These are phyloP conservation scores for Echeveria elegans DNA, from an alignment of 164 flowering plant genomes.

Conservation along the genomic window DNA sequence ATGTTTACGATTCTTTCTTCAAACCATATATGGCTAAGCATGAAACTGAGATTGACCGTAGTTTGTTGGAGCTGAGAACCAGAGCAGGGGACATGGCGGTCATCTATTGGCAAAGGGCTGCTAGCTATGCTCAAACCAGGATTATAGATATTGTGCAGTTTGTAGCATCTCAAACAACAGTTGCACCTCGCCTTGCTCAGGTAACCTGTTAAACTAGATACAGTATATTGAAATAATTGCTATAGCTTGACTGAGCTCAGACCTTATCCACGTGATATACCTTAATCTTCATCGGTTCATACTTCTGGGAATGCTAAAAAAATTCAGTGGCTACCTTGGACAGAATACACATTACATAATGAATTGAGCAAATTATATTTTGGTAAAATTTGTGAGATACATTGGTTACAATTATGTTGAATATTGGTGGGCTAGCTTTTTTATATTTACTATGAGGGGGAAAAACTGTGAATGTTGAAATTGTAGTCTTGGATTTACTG, in stretches of 20 bases:
- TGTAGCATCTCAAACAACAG: slow-evolving; percentile 70
- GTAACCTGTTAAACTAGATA: slow-evolving; percentile 1
- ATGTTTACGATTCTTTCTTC: slow-evolving; percentile 87
- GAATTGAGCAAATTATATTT: no score
- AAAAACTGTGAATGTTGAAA: not conserved
- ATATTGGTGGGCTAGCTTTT: no score
- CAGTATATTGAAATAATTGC: not conserved
- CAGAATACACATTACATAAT: no score
- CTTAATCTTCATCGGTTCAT: not conserved
- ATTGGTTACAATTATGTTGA: no score
- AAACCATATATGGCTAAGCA: slow-evolving; percentile 79
- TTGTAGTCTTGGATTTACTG: not conserved
- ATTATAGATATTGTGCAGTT: slow-evolving; percentile 73
- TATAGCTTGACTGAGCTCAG: not conserved
- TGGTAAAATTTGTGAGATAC: no score
- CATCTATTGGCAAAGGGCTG: slow-evolving; percentile 71
- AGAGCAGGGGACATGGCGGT: slow-evolving; percentile 74
- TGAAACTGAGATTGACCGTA: slow-evolving; percentile 86
- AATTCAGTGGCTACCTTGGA: not conserved
- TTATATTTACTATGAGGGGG: no score
- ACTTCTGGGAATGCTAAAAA: not conserved
- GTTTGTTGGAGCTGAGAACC: slow-evolving; percentile 65
- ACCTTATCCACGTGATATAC: not conserved
- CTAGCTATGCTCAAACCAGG: slow-evolving; percentile 77
- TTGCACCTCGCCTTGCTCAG: slow-evolving; percentile 49